phyloP scores from a whole-genome alignment of 352 stramenopile genomes.

The Thalassiosira sp. region DNA sequence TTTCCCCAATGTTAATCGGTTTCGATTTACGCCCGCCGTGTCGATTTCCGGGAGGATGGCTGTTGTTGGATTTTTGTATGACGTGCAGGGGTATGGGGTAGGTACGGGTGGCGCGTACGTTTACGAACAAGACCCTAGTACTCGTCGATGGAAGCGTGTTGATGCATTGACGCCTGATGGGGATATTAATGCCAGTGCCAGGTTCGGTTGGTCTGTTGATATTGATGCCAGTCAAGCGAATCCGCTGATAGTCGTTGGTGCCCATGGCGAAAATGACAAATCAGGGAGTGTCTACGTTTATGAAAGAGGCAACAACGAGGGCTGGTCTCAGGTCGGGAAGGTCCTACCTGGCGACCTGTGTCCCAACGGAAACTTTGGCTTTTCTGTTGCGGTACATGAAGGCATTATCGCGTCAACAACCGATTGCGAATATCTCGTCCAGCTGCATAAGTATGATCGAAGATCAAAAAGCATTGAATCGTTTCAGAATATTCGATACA shows the following conservation, averaged over 20 bases:
- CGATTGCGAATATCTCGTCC: constrained; percentile 6
- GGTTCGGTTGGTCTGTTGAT: constrained; percentile 9
- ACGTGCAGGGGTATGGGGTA: neutral
- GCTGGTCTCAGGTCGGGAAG: neutral
- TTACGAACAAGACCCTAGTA: neutral
- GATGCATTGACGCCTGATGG: neutral
- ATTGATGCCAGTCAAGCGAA: neutral
- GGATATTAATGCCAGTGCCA: neutral
- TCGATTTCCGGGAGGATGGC: neutral
- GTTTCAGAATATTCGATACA: neutral
- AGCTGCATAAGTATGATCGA: neutral
- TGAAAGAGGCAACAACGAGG: neutral
- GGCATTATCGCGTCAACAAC: neutral
- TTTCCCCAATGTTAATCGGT: neutral
- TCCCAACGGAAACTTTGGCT: neutral
- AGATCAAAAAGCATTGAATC: neutral
- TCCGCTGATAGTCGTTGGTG: neutral
- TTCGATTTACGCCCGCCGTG: neutral
- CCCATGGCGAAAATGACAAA: neutral
- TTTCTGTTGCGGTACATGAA: neutral
- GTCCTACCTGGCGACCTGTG: neutral
- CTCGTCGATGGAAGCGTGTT: neutral
- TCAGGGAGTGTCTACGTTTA: neutral
- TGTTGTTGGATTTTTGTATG: constrained; percentile 7
- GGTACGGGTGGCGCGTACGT: neutral